Percentiles rank a stretch among this genome's conserved stretches.
These are phyloP conservation scores for Chrysanthemum lavandulifolium DNA, from an alignment of 129 eudicot genomes.

Conservation along the genomic window DNA sequence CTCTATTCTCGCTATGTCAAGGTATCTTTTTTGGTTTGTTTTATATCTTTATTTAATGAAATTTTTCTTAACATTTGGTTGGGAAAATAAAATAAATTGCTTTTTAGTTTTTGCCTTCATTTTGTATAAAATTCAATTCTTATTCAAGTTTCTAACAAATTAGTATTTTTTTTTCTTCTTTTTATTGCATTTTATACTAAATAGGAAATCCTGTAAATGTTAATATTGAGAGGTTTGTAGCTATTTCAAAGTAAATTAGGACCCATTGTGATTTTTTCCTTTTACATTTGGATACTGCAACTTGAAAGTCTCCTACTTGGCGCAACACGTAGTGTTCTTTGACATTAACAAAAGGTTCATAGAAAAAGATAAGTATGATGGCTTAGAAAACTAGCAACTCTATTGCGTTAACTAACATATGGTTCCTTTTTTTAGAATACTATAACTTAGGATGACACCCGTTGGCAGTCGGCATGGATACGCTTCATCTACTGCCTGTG, in stretches of 20 bases:
- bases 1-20: constrained; percentile 53
- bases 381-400: neutral
- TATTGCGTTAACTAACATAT: neutral
- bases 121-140: no score
- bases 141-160: no score
- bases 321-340: neutral
- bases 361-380: neutral
- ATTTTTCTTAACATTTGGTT: constrained; percentile 11
- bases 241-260: constrained; percentile 9
- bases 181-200: neutral
- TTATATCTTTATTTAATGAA: neutral
- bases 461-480: no score
- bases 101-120: no score
- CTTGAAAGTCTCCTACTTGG: neutral
- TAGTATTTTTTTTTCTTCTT: neutral
- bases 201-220: neutral
- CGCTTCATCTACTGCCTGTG: no score
- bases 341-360: neutral
- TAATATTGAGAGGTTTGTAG: neutral
- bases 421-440: neutral
- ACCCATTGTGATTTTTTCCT: neutral
- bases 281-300: neutral
- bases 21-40: constrained; percentile 17
- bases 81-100: no score
- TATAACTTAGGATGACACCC: neutral